Evolutionary conservation across 306 rosid species (phyloP), one percentile per base, ranked within the genome.

Genomic region (Trichosanthes cucumerina): DNA sequence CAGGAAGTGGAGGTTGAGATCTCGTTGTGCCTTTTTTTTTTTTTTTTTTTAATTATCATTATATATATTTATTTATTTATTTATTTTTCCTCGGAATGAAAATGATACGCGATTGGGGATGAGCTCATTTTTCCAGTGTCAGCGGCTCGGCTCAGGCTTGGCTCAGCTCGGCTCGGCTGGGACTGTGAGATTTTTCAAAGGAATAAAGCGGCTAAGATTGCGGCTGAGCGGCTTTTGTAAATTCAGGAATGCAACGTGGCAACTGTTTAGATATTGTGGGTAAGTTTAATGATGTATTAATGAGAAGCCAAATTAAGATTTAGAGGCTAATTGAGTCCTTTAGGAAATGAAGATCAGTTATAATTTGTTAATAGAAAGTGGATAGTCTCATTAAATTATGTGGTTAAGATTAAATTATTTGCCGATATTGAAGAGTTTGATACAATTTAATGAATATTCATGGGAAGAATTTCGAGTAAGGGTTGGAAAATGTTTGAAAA

Each of bases 1-100:
- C 41, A 33, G 69, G 28, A 21, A 41, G 21, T 47, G 66, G 79
- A 79, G 70, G 79, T 53, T 38, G 78, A 78, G 82, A 82, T 82
- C 79, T 78, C 53, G 23, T 58, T 10, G 9, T 38, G 12, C n/a
- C 10, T 60, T 60, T 11, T 43, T 59, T 41, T 15, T 15, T 23
- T 8, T n/a, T 41, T 77, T 1, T 49, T 49, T 14, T 16, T 14
- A 4, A 28, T 28, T 28, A 28, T 28, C 33, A 28, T 28, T 71
- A 28, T 1, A 28, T 28, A 28, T 28, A 28, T 28, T 1, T 28
- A 28, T 38, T 4, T 38, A 66, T 14, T 3, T 19, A 38, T 71
- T 41, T 2, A 14, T 47, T 28, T 72, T 43, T 43, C 77, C 73
- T 65, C 28, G 73, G 73, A 65, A 19, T 65, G 73, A 14, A n/a